phyloP scores from a whole-genome alignment of 768 basidiomycete genomes.

The Psilocybe azurescens region DNA sequence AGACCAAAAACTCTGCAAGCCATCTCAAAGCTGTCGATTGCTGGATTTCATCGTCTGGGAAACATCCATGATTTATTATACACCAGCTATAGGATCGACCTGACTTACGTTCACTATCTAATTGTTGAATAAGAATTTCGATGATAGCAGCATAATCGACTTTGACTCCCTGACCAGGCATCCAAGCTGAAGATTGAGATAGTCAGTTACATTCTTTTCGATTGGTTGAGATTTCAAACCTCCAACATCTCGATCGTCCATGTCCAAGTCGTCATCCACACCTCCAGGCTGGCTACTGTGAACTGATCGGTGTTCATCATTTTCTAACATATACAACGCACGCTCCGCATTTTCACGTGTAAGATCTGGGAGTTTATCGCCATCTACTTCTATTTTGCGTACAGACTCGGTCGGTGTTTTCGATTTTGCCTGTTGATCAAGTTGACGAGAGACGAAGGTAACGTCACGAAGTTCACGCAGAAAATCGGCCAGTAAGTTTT shows the following conservation, averaged over 20 bases:
- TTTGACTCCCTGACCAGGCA: slow-evolving; percentile 91
- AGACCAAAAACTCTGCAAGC: slow-evolving; percentile 88
- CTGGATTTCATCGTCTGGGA: slow-evolving; percentile 89
- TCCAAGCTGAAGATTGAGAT: slow-evolving; percentile 62
- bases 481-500: slow-evolving; percentile 88
- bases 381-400: slow-evolving; percentile 44
- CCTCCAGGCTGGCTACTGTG: slow-evolving; percentile 45
- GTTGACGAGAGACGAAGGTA: slow-evolving; percentile 70
- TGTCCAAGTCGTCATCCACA: slow-evolving; percentile 51
- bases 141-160: slow-evolving; percentile 93
- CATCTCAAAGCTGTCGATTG: slow-evolving; percentile 93
- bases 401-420: slow-evolving; percentile 47
- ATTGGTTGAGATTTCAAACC: slow-evolving; percentile 42
- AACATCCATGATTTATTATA: slow-evolving; percentile 1
- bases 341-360: slow-evolving; percentile 63
- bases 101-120: slow-evolving; percentile 80
- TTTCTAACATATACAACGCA: slow-evolving; percentile 59
- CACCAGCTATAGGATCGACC: neutral
- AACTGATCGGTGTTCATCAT: slow-evolving; percentile 43
- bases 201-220: slow-evolving; percentile 9
- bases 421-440: slow-evolving; percentile 57
- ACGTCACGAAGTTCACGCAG: slow-evolving; percentile 90
- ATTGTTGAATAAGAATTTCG: slow-evolving; percentile 89
- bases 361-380: slow-evolving; percentile 64
- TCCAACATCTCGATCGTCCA: slow-evolving; percentile 66